A percentile compares a stretch with the other conserved stretches of the same genome.
phyloP scores from a whole-genome alignment of 495 filamentous ascomycete species.

The Penicillium diatomitis region DNA sequence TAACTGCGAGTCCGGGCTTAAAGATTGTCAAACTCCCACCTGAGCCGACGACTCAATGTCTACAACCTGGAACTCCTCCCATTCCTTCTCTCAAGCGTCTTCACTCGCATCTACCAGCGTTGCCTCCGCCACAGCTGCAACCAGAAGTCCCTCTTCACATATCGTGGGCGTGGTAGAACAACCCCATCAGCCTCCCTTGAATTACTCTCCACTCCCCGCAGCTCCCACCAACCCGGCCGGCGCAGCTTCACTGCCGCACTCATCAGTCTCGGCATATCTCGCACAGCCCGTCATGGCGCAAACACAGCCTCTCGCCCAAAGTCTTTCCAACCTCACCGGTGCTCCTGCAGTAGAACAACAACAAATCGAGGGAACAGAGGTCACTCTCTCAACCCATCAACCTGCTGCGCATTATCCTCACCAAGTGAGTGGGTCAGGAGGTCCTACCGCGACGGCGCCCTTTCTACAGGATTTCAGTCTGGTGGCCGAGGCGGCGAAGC shows the following conservation, averaged over 20 bases:
- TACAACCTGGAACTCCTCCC: neutral
- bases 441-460: constrained; percentile 44
- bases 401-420: constrained; percentile 20
- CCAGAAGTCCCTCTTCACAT: constrained; percentile 3
- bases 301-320: constrained; percentile 12
- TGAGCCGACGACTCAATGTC: too few relatives aligned
- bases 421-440: constrained; percentile 30
- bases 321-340: constrained; percentile 8
- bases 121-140: constrained; percentile 5
- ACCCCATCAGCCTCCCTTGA: constrained; percentile 2
- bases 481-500: constrained; percentile 89
- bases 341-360: neutral
- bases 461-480: constrained; percentile 75
- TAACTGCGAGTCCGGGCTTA: too few relatives aligned
- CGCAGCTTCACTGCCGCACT: constrained; percentile 2
- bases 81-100: constrained; percentile 4
- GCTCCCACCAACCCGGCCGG: constrained; percentile 7
- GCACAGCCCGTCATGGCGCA: constrained; percentile 9
- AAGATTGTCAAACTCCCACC: too few relatives aligned
- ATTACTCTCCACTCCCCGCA: constrained; percentile 6
- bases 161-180: neutral
- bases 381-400: constrained; percentile 6
- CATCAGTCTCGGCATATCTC: constrained; percentile 6
- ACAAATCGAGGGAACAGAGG: constrained; percentile 2
- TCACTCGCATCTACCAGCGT: constrained; percentile 2